Evolutionary conservation across 495 filamentous ascomycete genomes (phyloP).

Genomic region (Glonium stellatum): DNA sequence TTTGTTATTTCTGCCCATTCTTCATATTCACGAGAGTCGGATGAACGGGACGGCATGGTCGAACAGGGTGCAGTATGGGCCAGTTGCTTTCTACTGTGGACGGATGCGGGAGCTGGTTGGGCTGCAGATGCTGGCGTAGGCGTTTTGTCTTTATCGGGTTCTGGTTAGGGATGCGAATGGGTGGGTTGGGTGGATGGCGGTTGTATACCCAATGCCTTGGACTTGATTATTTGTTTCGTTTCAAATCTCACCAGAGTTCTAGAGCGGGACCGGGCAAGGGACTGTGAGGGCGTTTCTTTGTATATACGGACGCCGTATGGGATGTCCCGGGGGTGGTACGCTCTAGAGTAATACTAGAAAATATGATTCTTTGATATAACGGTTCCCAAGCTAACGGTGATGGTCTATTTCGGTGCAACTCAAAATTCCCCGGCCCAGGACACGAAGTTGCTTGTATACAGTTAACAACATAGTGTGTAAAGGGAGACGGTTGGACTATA

Average conservation of each 20-base stretch:
- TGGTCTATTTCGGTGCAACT: background rate
- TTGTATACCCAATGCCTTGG: conserved; percentile 3
- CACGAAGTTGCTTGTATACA: background rate
- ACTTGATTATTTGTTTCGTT: background rate
- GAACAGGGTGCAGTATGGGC: background rate
- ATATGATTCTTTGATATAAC: background rate
- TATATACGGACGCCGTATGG: background rate
- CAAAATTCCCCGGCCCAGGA: background rate
- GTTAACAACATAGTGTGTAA: too few relatives aligned
- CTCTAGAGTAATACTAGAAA: background rate
- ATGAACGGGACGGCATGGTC: background rate
- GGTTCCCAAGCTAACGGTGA: background rate
- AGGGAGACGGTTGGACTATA: too few relatives aligned
- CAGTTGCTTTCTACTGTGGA: background rate
- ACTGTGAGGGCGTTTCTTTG: background rate
- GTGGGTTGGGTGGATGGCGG: background rate
- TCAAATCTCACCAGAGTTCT: background rate
- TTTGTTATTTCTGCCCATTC: background rate
- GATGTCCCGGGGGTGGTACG: background rate
- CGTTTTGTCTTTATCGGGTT: background rate
- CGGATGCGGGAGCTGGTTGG: background rate
- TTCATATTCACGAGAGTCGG: too few relatives aligned
- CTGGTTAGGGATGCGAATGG: background rate
- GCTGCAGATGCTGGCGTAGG: background rate
- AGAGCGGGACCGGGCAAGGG: background rate